phyloP scores from a whole-genome alignment of 2,329 filamentous ascomycete genomes.

The Herpotrichia juniperi region DNA sequence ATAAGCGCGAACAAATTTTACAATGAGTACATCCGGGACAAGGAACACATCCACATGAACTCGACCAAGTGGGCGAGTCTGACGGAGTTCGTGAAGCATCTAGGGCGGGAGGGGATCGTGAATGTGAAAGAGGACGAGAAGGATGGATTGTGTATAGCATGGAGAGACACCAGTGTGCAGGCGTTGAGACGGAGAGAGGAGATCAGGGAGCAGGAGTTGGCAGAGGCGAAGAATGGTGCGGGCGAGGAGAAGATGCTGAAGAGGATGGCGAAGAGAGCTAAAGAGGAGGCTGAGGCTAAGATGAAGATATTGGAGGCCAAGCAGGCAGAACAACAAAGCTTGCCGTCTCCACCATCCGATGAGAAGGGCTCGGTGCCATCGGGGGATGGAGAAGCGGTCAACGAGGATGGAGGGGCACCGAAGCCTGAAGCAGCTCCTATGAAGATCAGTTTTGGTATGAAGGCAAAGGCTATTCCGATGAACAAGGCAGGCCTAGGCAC shows the following conservation, averaged over 20 bases:
- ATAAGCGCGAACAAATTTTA: constrained; percentile 93
- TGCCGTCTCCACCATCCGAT: constrained; percentile 35
- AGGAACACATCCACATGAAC: constrained; percentile 86
- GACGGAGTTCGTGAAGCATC: constrained; percentile 86
- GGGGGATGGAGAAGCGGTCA: constrained; percentile 83
- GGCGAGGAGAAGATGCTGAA: constrained; percentile 81
- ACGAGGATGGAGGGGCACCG: constrained; percentile 59
- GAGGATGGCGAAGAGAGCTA: constrained; percentile 81
- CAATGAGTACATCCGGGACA: constrained; percentile 82
- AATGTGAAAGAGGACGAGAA: constrained; percentile 83
- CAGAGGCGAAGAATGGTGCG: constrained; percentile 91
- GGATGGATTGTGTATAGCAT: constrained; percentile 84
- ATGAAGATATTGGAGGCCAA: constrained; percentile 43
- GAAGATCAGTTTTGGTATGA: constrained; percentile 41
- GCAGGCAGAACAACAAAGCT: constrained; percentile 54
- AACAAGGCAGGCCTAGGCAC: constrained; percentile 34
- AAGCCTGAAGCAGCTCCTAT: constrained; percentile 36
- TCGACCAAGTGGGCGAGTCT: constrained; percentile 86
- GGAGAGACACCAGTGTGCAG: constrained; percentile 91
- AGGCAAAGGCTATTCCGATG: constrained; percentile 31
- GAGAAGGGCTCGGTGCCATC: constrained; percentile 59
- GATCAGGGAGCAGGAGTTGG: constrained; percentile 79
- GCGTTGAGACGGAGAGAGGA: constrained; percentile 81
- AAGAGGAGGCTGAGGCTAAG: constrained; percentile 58
- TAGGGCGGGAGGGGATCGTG: constrained; percentile 86